A percentile compares a stretch with the other conserved stretches of the same genome.
Evolutionary conservation across 768 basidiomycete genomes (phyloP).

Genomic region (Rhodotorula sphaerocarpa): DNA sequence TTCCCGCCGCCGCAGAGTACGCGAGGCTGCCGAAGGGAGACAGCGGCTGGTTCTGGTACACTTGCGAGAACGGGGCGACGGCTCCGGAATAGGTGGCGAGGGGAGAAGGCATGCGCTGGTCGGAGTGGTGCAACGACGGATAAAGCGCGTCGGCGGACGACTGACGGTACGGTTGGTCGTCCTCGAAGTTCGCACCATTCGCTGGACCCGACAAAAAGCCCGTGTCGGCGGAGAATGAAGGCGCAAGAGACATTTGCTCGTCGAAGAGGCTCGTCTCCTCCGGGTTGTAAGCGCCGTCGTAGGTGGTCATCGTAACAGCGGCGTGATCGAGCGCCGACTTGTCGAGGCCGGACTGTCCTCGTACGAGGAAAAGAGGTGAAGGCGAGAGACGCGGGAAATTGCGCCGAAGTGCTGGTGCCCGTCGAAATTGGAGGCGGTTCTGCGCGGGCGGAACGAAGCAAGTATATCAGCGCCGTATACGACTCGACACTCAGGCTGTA

Average conservation of each 20-base stretch:
- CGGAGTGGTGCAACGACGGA: conserved; percentile 1
- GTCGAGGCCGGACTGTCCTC: neutral
- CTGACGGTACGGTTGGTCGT: neutral
- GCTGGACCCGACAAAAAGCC: too few species aligned
- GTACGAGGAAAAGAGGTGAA: neutral
- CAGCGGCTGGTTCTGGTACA: neutral
- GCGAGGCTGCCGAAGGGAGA: neutral
- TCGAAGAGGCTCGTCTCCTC: neutral
- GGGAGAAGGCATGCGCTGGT: too few species aligned
- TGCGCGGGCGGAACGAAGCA: too few species aligned
- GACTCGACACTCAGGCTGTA: too few species aligned
- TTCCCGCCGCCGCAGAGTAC: neutral
- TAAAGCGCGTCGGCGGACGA: neutral
- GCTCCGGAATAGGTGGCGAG: neutral
- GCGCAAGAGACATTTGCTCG: neutral
- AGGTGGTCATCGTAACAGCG: too few species aligned
- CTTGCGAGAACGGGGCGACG: conserved; percentile 1
- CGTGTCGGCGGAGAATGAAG: neutral
- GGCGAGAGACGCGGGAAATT: too few species aligned
- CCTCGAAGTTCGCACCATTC: too few species aligned
- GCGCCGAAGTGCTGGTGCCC: too few species aligned
- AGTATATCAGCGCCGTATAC: too few species aligned
- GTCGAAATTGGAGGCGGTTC: too few species aligned
- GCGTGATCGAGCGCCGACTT: too few species aligned
- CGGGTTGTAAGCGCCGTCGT: neutral